These are phyloP conservation scores for Astragalus membranaceus DNA, from an alignment of 306 rosid species.

Conservation along the genomic window DNA sequence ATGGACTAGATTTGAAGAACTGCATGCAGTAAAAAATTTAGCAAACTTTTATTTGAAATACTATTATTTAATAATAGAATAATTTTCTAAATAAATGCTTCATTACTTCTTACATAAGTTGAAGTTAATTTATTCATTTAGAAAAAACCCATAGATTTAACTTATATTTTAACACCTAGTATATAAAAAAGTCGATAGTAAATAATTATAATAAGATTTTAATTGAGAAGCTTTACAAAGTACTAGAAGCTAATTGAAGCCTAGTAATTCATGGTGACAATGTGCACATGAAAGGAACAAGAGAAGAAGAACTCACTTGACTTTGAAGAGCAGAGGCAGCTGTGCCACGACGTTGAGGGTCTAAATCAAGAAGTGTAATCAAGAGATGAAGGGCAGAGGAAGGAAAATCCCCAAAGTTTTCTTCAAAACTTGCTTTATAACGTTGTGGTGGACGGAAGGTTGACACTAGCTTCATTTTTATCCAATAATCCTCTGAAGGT, in stretches of 20 bases:
- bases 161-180: no score
- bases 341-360: slow-evolving; percentile 24
- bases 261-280: not conserved
- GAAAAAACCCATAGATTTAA: no score
- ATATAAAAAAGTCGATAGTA: no score
- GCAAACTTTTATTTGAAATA: not conserved
- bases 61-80: no score
- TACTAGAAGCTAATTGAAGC: no score
- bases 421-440: slow-evolving; percentile 28
- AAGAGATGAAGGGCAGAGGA: slow-evolving; percentile 20
- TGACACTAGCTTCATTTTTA: slow-evolving; percentile 45
- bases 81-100: no score
- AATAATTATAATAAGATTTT: no score
- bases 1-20: slow-evolving; percentile 37
- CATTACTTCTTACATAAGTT: no score
- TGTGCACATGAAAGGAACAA: not conserved
- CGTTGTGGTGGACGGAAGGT: slow-evolving; percentile 38
- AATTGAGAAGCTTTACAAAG: no score
- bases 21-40: not conserved
- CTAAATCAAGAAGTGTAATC: slow-evolving; percentile 28
- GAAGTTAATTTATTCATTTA: no score
- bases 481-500: slow-evolving; percentile 64
- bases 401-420: slow-evolving; percentile 22
- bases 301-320: slow-evolving; percentile 19
- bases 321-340: slow-evolving; percentile 35